These are phyloP conservation scores for Neoboletus magnificus DNA, from an alignment of 768 basidiomycete species.

Conservation along the genomic window DNA sequence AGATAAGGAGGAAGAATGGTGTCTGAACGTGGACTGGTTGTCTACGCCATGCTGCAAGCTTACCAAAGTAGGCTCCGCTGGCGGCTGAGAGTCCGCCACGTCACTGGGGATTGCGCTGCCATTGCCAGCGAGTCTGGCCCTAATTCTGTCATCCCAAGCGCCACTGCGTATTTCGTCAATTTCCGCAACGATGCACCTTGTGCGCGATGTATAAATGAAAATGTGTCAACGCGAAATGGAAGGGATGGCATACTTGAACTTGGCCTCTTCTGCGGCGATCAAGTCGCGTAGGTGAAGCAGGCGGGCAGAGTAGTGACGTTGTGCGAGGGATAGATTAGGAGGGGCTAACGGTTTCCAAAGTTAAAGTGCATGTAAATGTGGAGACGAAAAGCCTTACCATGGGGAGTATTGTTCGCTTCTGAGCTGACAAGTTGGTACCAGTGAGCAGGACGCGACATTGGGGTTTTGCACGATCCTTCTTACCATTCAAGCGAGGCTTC, in stretches of 20 bases:
- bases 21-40: not conserved
- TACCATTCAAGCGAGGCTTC: conserved; percentile 65
- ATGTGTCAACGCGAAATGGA: not conserved
- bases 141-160: conserved; percentile 55
- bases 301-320: conserved; percentile 68
- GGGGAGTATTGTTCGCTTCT: conserved; percentile 50
- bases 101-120: conserved; percentile 5
- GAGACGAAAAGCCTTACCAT: conserved; percentile 40
- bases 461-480: conserved; percentile 19
- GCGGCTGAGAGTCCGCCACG: not conserved
- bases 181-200: conserved; percentile 63
- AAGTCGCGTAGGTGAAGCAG: conserved; percentile 68
- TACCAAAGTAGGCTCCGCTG: conserved; percentile 7
- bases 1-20: not conserved
- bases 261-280: conserved; percentile 68
- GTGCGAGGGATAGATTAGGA: conserved; percentile 65
- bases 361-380: conserved; percentile 4
- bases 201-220: not conserved
- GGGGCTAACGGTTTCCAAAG: conserved; percentile 43
- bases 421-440: conserved; percentile 29
- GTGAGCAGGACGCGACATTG: not conserved
- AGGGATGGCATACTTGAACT: conserved; percentile 60
- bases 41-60: not conserved
- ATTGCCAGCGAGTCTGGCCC: conserved; percentile 27
- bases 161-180: conserved; percentile 76